Conservation (phyloP, 805 yeast genomes). For the Ogataea degrootiae region DNA sequence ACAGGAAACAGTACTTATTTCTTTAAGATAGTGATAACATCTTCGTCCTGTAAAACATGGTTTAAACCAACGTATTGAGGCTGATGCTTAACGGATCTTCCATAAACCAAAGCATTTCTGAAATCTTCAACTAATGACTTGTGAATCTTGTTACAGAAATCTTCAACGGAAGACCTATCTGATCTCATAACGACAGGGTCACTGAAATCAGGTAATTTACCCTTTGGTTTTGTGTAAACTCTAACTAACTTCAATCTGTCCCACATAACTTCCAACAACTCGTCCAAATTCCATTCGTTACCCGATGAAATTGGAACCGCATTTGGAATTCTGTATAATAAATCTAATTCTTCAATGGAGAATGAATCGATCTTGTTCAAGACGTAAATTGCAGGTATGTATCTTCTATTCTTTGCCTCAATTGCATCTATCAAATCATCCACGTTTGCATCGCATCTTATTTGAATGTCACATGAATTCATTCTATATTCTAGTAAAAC, state of each 20-base stretch:
- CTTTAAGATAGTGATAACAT: slow-evolving; percentile 91
- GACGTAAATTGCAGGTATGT: slow-evolving; percentile 93
- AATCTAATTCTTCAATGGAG: slow-evolving; percentile 87
- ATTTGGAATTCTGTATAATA: slow-evolving; percentile 87
- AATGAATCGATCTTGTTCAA: slow-evolving; percentile 94
- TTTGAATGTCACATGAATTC: slow-evolving; percentile 92
- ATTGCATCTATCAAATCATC: slow-evolving; percentile 94
- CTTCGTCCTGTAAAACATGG: slow-evolving; percentile 89
- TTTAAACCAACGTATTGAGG: slow-evolving; percentile 92
- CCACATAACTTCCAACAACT: slow-evolving; percentile 94
- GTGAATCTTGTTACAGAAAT: slow-evolving; percentile 95
- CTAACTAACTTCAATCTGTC: slow-evolving; percentile 83
- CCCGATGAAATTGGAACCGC: slow-evolving; percentile 97
- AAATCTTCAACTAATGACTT: slow-evolving; percentile 91
- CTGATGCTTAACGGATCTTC: slow-evolving; percentile 94
- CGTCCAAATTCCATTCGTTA: slow-evolving; percentile 95
- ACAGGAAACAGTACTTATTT: slow-evolving; percentile 29
- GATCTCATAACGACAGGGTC: slow-evolving; percentile 92
- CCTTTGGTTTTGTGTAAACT: slow-evolving; percentile 97
- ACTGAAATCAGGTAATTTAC: slow-evolving; percentile 83
- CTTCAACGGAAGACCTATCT: slow-evolving; percentile 82
- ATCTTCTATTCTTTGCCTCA: slow-evolving; percentile 85
- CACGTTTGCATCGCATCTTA: slow-evolving; percentile 96
- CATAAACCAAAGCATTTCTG: slow-evolving; percentile 88
- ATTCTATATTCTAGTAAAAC: slow-evolving; percentile 95